Evolutionary conservation across 2,329 filamentous ascomycete species (phyloP).

Genomic region (Thyridium curvatum): DNA sequence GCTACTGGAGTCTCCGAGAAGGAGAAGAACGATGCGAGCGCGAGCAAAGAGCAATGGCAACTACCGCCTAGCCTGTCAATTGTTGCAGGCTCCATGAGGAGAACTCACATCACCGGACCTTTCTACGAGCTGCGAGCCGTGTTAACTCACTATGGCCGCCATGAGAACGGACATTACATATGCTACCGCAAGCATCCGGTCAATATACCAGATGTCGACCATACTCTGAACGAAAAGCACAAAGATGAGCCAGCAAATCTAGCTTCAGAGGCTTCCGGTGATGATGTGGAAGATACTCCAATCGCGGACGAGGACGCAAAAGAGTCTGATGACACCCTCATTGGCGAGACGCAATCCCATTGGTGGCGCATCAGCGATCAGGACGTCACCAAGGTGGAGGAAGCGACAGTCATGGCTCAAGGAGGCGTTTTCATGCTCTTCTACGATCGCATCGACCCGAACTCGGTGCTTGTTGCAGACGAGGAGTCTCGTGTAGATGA

Average conservation of each 20-base stretch:
- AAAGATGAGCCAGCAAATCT: conserved; percentile 7
- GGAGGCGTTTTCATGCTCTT: conserved; percentile 95
- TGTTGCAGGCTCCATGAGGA: conserved; percentile 50
- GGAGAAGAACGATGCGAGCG: neutral
- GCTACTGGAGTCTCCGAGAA: conserved; percentile 2
- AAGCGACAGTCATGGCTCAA: conserved; percentile 67
- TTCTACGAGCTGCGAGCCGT: conserved; percentile 77
- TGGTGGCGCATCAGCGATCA: conserved; percentile 96
- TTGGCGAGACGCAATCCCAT: conserved; percentile 33
- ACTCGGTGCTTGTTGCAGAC: conserved; percentile 33
- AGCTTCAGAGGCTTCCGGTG: conserved; percentile 16
- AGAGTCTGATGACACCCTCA: conserved; percentile 2
- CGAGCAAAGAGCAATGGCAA: conserved; percentile 59
- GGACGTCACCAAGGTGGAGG: conserved; percentile 66
- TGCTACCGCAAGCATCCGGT: conserved; percentile 71
- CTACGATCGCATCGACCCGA: conserved; percentile 68
- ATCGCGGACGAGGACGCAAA: conserved; percentile 10
- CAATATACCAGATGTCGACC: conserved; percentile 7
- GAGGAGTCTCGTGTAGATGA: conserved; percentile 1
- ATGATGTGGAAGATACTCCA: conserved; percentile 12
- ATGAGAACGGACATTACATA: conserved; percentile 94
- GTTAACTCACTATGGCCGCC: conserved; percentile 81
- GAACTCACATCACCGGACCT: conserved; percentile 47
- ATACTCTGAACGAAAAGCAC: conserved; percentile 6
- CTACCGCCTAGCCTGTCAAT: conserved; percentile 65